A percentile compares a stretch with the other conserved stretches of the same genome.
phyloP scores from a whole-genome alignment of 257 asterid species.

The Forsythia viridissima region DNA sequence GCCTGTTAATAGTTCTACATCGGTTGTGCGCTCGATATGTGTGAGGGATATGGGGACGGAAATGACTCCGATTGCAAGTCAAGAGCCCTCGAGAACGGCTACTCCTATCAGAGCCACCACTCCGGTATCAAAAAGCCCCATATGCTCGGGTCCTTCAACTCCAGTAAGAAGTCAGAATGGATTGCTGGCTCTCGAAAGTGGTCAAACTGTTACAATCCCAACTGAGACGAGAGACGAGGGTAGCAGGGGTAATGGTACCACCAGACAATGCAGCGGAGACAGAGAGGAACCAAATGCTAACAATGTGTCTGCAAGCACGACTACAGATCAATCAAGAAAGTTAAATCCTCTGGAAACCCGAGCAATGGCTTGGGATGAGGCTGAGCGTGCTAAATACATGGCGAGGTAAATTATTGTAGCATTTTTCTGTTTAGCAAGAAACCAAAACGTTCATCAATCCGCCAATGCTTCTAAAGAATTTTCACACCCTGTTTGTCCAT shows the following conservation, averaged over 20 bases:
- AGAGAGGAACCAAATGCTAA: constrained; percentile 36
- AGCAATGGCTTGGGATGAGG: constrained; percentile 95
- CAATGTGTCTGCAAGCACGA: constrained; percentile 19
- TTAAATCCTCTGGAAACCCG: constrained; percentile 65
- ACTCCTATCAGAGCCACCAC: constrained; percentile 74
- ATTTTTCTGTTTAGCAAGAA: background rate
- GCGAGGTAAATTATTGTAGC: constrained; percentile 55
- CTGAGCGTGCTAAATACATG: constrained; percentile 85
- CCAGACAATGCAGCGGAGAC: constrained; percentile 36
- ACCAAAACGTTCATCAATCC: background rate
- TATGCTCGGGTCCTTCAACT: constrained; percentile 58
- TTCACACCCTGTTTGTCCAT: background rate
- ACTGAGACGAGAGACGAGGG: constrained; percentile 36
- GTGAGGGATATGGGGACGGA: constrained; percentile 98
- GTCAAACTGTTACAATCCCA: constrained; percentile 30
- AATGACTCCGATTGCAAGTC: constrained; percentile 93
- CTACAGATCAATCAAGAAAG: constrained; percentile 30
- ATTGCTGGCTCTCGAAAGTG: constrained; percentile 21
- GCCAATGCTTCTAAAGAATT: background rate
- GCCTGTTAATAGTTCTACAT: constrained; percentile 40
- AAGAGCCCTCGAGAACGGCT: constrained; percentile 88
- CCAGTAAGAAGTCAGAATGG: constrained; percentile 53
- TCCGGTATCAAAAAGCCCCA: constrained; percentile 65
- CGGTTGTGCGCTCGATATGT: constrained; percentile 62
- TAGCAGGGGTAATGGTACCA: constrained; percentile 31